A percentile compares a stretch with the other conserved stretches of the same genome.
phyloP scores from a whole-genome alignment of 139 green algal species.

The Chlamydomonas incerta region DNA sequence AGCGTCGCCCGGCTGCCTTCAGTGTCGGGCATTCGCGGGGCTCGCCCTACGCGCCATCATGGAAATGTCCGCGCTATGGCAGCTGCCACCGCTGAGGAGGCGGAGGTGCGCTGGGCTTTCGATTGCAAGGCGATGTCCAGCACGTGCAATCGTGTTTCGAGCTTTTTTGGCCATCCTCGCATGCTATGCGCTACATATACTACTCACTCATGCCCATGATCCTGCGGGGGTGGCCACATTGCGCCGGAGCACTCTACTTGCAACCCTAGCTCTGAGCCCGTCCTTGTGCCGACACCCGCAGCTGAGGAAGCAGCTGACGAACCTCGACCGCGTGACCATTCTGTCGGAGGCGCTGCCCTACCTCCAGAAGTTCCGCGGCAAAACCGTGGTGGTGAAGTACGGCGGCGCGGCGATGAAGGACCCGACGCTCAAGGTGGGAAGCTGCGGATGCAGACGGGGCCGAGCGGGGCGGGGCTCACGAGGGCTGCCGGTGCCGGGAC shows the following conservation, averaged over 20 bases:
- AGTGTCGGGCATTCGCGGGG: background rate
- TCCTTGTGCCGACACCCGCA: background rate
- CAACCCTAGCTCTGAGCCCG: too few species aligned
- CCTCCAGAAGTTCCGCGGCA: constrained; percentile 91
- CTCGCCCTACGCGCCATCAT: background rate
- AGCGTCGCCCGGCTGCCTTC: background rate
- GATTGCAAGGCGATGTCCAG: too few species aligned
- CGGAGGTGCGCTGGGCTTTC: constrained; percentile 3
- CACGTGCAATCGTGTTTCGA: too few species aligned
- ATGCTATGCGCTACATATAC: too few species aligned
- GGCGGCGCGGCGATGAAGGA: constrained; percentile 99
- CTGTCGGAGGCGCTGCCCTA: constrained; percentile 98
- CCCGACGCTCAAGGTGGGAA: constrained; percentile 84
- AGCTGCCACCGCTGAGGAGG: constrained; percentile 18
- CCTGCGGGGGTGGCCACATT: too few species aligned
- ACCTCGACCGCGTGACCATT: constrained; percentile 86
- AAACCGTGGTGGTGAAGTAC: constrained; percentile 99
- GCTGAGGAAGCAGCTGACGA: constrained; percentile 51
- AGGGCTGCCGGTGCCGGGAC: too few species aligned
- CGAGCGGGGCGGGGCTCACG: too few species aligned
- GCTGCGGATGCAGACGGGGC: too few species aligned
- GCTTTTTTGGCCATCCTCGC: too few species aligned
- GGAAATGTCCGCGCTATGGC: background rate
- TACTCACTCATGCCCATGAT: too few species aligned
- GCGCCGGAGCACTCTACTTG: too few species aligned